Evolutionary conservation across 108 stramenopile genomes (phyloP).

Genomic region (Ochromonas danica): DNA sequence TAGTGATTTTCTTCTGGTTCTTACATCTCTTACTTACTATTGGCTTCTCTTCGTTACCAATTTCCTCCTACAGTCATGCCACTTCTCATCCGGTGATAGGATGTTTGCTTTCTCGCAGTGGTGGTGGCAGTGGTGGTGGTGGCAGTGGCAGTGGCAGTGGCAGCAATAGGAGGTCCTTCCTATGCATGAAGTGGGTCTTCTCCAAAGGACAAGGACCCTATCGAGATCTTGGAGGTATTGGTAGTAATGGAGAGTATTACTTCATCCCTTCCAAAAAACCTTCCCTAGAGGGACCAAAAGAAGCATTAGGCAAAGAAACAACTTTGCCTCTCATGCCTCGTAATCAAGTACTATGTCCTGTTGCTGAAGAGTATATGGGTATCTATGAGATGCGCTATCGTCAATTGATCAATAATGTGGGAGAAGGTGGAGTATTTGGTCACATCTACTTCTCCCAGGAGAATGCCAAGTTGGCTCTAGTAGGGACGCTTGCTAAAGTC

Average conservation of each 20-base stretch:
- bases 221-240: not conserved
- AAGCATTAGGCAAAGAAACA: not conserved
- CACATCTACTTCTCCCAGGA: not conserved
- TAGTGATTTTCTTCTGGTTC: no score
- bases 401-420: not conserved
- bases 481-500: not conserved
- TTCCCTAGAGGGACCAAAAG: not conserved
- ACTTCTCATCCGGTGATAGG: no score
- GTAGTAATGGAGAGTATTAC: not conserved
- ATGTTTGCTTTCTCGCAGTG: no score
- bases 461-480: not conserved
- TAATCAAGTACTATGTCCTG: not conserved
- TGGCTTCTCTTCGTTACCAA: no score
- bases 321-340: not conserved
- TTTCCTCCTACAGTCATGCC: no score
- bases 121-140: no score
- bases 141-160: no score
- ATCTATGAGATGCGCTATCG: not conserved
- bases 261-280: not conserved
- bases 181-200: not conserved
- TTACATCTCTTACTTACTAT: no score
- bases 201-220: not conserved
- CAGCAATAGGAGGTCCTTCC: no score
- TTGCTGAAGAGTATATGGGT: not conserved
- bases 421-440: not conserved